These are phyloP conservation scores for Sordaria brevicollis DNA, from an alignment of 495 filamentous ascomycete genomes.

Conservation along the genomic window DNA sequence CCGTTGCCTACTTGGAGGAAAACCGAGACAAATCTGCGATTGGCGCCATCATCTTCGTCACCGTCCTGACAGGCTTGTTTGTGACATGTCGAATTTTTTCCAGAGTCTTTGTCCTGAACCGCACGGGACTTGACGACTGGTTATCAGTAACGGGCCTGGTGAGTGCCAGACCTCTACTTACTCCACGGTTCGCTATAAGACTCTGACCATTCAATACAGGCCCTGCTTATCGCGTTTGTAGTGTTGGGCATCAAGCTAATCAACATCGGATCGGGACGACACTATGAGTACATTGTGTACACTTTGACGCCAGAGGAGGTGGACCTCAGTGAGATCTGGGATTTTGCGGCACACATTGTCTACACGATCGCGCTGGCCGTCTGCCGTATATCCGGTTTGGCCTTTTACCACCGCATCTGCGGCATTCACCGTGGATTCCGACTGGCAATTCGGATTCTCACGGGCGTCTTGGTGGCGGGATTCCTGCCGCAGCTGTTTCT, in stretches of 20 bases:
- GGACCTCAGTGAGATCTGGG: conserved; percentile 29
- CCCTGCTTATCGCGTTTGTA: conserved; percentile 28
- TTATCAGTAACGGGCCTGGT: conserved; percentile 29
- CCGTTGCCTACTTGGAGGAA: conserved; percentile 29
- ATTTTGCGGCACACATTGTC: conserved; percentile 36
- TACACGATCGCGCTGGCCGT: conserved; percentile 36
- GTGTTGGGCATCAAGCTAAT: conserved; percentile 31
- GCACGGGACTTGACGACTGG: conserved; percentile 26
- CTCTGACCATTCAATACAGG: neutral
- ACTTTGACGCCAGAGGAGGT: conserved; percentile 27
- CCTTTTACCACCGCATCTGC: conserved; percentile 37
- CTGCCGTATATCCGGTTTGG: conserved; percentile 38
- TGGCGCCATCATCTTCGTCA: conserved; percentile 30
- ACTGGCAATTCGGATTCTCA: conserved; percentile 24
- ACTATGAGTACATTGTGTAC: conserved; percentile 38
- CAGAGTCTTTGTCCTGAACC: conserved; percentile 24
- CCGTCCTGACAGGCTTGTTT: conserved; percentile 21
- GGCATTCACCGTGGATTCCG: conserved; percentile 22
- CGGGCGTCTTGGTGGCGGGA: conserved; percentile 24
- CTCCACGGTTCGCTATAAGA: neutral
- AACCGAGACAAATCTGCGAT: conserved; percentile 28
- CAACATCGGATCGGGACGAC: conserved; percentile 34
- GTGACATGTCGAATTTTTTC: conserved; percentile 27
- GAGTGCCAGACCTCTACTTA: conserved; percentile 2
- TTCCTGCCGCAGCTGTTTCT: conserved; percentile 35